These are phyloP conservation scores for Xylaria grammica DNA, from an alignment of 495 filamentous ascomycete species.

Conservation along the genomic window DNA sequence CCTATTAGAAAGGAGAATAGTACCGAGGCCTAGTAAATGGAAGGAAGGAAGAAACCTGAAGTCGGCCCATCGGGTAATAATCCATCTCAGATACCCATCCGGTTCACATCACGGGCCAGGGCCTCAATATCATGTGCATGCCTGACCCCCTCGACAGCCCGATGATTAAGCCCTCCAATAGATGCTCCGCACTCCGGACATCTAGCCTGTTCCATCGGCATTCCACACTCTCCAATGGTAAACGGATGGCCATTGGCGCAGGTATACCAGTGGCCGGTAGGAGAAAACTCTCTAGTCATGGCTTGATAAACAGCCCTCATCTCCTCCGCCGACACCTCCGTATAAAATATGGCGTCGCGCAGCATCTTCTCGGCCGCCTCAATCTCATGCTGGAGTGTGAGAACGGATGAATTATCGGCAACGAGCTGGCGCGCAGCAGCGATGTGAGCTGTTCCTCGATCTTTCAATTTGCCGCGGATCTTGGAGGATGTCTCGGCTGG, in stretches of 20 bases:
- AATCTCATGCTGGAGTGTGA: constrained; percentile 26
- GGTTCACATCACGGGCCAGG: constrained; percentile 25
- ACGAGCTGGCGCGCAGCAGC: constrained; percentile 25
- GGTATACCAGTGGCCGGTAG: constrained; percentile 72
- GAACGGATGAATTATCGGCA: constrained; percentile 22
- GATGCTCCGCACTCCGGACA: constrained; percentile 70
- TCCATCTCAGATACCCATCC: constrained; percentile 30
- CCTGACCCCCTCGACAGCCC: constrained; percentile 54
- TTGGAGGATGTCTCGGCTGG: background rate
- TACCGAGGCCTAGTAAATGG: too few species aligned
- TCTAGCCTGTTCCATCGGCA: constrained; percentile 63
- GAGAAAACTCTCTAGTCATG: constrained; percentile 56
- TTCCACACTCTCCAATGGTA: constrained; percentile 75
- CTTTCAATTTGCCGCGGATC: constrained; percentile 17
- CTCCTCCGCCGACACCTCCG: constrained; percentile 42
- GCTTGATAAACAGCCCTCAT: constrained; percentile 49
- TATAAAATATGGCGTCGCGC: constrained; percentile 38
- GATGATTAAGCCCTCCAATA: constrained; percentile 66
- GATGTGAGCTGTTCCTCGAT: constrained; percentile 24
- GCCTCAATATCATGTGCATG: constrained; percentile 33
- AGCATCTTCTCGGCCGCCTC: constrained; percentile 30
- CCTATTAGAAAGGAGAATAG: too few species aligned
- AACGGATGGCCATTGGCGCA: constrained; percentile 74
- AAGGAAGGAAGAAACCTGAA: too few species aligned
- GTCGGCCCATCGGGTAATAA: too few species aligned